Evolutionary conservation across 2,329 filamentous ascomycete species (phyloP).

Genomic region (Sporothrix dimorphospora): DNA sequence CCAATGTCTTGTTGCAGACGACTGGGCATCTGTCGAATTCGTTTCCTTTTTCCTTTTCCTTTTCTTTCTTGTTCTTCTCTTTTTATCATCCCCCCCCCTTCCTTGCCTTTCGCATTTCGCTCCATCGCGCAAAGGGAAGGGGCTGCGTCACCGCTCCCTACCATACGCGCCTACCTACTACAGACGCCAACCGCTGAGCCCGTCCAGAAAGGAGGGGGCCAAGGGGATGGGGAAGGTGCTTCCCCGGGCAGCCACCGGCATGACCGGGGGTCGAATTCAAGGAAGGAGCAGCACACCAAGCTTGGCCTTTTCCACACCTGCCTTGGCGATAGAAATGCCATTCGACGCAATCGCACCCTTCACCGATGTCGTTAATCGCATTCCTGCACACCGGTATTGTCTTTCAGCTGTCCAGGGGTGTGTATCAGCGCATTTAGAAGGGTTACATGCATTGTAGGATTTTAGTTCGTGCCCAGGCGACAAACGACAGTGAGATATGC

Average conservation of each 20-base stretch:
- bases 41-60: not conserved
- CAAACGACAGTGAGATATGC: not conserved
- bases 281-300: constrained; percentile 1
- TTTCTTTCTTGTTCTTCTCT: not conserved
- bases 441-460: constrained; percentile 2
- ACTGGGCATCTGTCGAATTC: not conserved
- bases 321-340: not conserved
- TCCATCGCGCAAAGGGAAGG: not conserved
- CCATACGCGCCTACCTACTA: not conserved
- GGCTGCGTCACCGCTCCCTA: constrained; percentile 2
- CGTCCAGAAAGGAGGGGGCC: not conserved
- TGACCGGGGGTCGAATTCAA: not conserved
- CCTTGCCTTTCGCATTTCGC: not conserved
- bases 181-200: constrained; percentile 22
- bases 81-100: not conserved
- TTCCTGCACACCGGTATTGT: not conserved
- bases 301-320: not conserved
- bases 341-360: not conserved
- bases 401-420: constrained; percentile 12
- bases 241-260: not conserved
- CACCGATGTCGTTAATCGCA: not conserved
- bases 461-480: not conserved
- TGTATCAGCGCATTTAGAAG: not conserved
- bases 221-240: constrained; percentile 17
- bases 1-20: not conserved